Percentiles rank a stretch among this genome's conserved stretches.
Conservation (phyloP, 148 eudicot species). For the Nepenthes gracilis region DNA sequence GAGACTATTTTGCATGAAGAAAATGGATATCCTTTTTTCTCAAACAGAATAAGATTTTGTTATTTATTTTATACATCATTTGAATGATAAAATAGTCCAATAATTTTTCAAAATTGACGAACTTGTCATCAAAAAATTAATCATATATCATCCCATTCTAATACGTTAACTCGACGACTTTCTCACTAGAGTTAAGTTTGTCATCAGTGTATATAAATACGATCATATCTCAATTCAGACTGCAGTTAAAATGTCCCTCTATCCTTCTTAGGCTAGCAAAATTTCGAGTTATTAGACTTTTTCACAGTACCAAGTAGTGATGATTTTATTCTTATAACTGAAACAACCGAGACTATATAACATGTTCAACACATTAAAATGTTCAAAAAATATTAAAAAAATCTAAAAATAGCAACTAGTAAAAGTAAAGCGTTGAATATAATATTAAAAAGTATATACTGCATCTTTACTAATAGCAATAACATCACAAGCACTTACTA, state of each 20-base stretch:
- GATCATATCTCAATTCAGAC: constrained; percentile 15
- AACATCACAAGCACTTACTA: neutral
- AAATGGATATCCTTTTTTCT: no score
- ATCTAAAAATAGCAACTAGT: neutral
- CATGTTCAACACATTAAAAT: neutral
- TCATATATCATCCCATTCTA: constrained; percentile 16
- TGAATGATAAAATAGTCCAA: no score
- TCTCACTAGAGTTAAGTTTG: constrained; percentile 16
- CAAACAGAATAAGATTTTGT: no score
- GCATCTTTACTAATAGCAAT: neutral
- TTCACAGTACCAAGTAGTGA: no score
- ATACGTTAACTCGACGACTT: constrained; percentile 1
- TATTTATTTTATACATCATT: no score
- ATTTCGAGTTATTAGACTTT: no score
- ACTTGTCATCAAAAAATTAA: constrained; percentile 12
- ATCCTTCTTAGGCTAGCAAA: no score
- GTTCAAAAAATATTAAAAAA: neutral
- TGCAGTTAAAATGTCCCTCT: constrained; percentile 11
- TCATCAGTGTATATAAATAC: constrained; percentile 14
- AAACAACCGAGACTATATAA: no score
- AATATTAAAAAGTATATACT: neutral
- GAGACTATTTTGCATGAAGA: no score
- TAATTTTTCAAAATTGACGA: constrained; percentile 10
- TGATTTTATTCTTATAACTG: no score
- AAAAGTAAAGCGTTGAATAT: neutral